Evolutionary conservation across 805 yeast genomes (phyloP).

Genomic region (Kodamaea lidongshanica): DNA sequence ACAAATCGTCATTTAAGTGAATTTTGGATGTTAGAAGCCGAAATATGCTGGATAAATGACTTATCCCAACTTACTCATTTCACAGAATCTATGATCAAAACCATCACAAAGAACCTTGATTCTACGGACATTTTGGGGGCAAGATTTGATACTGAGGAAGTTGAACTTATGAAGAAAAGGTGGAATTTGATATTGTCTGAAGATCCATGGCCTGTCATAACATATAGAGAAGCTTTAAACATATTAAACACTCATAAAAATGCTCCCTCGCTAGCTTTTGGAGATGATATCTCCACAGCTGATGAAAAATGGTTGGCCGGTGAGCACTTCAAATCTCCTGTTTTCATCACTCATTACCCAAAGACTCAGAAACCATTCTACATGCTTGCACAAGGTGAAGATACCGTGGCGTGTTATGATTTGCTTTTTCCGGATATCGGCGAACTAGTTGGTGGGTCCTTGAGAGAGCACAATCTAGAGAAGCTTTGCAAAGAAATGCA

Average conservation of each 20-base stretch:
- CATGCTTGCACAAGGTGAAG: conserved; percentile 51
- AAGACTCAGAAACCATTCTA: conserved; percentile 76
- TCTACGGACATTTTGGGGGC: conserved; percentile 28
- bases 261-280: conserved; percentile 20
- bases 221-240: conserved; percentile 71
- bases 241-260: conserved; percentile 30
- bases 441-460: conserved; percentile 89
- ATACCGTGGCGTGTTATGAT: conserved; percentile 87
- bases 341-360: conserved; percentile 89
- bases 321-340: conserved; percentile 59
- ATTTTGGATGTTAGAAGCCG: conserved; percentile 98
- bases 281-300: conserved; percentile 69
- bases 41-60: conserved; percentile 58
- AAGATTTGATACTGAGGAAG: conserved; percentile 33
- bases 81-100: conserved; percentile 65
- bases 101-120: conserved; percentile 26
- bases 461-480: conserved; percentile 68
- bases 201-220: conserved; percentile 57
- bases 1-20: conserved; percentile 90
- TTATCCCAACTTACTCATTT: conserved; percentile 58
- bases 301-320: conserved; percentile 92
- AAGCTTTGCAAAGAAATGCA: conserved; percentile 45
- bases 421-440: conserved; percentile 86
- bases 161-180: conserved; percentile 36
- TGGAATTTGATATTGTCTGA: conserved; percentile 52